Evolutionary conservation across 2,329 filamentous ascomycete species (phyloP).

Genomic region (Aurifilum marmelostoma): DNA sequence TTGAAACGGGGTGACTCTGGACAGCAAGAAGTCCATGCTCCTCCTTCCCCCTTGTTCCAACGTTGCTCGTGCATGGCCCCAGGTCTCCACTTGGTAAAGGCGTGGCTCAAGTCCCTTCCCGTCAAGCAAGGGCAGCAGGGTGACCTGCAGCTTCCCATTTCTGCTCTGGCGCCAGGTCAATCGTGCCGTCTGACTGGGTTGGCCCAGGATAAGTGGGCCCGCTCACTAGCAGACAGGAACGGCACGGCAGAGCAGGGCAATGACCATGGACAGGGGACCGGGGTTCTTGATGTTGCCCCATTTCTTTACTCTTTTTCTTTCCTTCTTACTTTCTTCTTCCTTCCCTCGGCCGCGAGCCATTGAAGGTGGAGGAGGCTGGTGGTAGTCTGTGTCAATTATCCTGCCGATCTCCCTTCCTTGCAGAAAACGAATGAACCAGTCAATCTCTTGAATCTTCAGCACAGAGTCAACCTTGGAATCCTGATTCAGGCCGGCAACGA

Average conservation of each 20-base stretch:
- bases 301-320: not conserved
- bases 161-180: not conserved
- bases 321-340: not conserved
- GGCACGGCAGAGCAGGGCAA: constrained; percentile 21
- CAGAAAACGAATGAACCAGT: not conserved
- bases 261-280: not conserved
- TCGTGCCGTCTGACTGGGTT: constrained; percentile 1
- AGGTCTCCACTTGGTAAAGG: constrained; percentile 2
- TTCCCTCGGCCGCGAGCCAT: not conserved
- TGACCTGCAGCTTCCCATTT: constrained; percentile 4
- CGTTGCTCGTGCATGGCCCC: not conserved
- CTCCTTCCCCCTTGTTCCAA: constrained; percentile 5
- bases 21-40: constrained; percentile 7
- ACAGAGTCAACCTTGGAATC: not conserved
- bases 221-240: constrained; percentile 17
- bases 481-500: not conserved
- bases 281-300: not conserved
- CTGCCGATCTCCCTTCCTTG: not conserved
- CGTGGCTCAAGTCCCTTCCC: constrained; percentile 10
- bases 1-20: constrained; percentile 2
- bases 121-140: constrained; percentile 5
- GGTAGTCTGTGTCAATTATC: constrained; percentile 7
- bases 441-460: not conserved
- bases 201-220: not conserved
- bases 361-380: not conserved